A percentile compares a stretch with the other conserved stretches of the same genome.
These are phyloP conservation scores for Cyphellophora attinorum DNA, from an alignment of 2,329 filamentous ascomycete genomes.

Conservation along the genomic window DNA sequence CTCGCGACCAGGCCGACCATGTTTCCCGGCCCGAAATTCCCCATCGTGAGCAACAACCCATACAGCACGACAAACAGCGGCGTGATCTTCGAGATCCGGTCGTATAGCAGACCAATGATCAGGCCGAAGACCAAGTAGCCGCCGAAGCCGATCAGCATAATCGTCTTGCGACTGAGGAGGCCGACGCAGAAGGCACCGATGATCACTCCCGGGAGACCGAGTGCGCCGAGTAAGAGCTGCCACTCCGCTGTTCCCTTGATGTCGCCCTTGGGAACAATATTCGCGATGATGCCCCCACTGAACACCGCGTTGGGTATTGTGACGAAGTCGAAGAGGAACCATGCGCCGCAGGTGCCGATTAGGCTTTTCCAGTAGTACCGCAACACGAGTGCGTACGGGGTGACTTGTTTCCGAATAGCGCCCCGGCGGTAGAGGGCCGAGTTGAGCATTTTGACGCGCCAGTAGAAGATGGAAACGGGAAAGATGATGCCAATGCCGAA, in stretches of 20 bases:
- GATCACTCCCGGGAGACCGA: not conserved
- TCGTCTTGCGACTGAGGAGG: not conserved
- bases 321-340: conserved; percentile 48
- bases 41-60: conserved; percentile 39
- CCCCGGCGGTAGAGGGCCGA: conserved; percentile 41
- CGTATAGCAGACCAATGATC: conserved; percentile 39
- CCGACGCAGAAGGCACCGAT: not conserved
- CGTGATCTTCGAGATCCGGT: conserved; percentile 35
- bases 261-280: conserved; percentile 20
- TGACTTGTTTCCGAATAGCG: conserved; percentile 34
- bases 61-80: conserved; percentile 44
- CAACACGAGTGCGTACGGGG: conserved; percentile 39
- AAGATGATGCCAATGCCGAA: conserved; percentile 43
- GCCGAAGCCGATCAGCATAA: conserved; percentile 31
- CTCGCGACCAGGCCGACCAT: conserved; percentile 27
- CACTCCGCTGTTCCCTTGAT: not conserved
- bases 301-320: conserved; percentile 47
- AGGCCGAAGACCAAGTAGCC: conserved; percentile 35
- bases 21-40: conserved; percentile 43
- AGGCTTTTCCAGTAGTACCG: conserved; percentile 43
- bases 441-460: conserved; percentile 43
- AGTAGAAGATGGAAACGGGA: conserved; percentile 44
- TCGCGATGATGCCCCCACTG: conserved; percentile 39
- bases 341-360: conserved; percentile 38
- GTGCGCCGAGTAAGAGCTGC: not conserved